These are phyloP conservation scores for Cudoniella acicularis DNA, from an alignment of 495 filamentous ascomycete species.

Conservation along the genomic window DNA sequence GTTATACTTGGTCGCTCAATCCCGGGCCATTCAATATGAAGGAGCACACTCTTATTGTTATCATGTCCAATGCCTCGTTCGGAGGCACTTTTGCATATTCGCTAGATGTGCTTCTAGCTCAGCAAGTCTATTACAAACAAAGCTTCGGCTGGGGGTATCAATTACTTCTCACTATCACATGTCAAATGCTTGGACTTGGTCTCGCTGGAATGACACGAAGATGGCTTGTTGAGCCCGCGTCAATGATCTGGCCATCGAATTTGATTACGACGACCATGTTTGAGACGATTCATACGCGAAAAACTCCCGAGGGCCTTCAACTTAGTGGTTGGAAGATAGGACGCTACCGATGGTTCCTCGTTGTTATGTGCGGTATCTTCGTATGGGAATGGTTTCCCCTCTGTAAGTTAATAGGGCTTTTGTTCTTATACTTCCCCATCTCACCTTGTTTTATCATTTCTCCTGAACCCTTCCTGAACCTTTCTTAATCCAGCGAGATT, in stretches of 20 bases:
- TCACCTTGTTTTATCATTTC: conserved; percentile 58
- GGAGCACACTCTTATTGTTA: conserved; percentile 70
- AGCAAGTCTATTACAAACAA: conserved; percentile 38
- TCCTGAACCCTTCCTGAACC: too few relatives aligned
- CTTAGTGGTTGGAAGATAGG: conserved; percentile 53
- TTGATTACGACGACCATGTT: conserved; percentile 60
- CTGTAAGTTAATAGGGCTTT: conserved; percentile 52
- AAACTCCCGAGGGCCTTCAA: conserved; percentile 2
- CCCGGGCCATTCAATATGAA: conserved; percentile 77
- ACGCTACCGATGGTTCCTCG: conserved; percentile 63
- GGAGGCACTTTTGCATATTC: conserved; percentile 46
- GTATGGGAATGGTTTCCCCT: conserved; percentile 54
- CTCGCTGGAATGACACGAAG: conserved; percentile 65
- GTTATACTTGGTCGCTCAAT: conserved; percentile 55
- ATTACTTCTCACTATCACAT: conserved; percentile 61
- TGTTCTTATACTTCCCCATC: conserved; percentile 54
- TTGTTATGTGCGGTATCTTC: conserved; percentile 54
- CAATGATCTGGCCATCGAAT: conserved; percentile 73
- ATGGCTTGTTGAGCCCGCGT: conserved; percentile 59
- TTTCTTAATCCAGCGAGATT: too few relatives aligned
- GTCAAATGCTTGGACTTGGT: conserved; percentile 70
- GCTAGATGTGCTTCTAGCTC: conserved; percentile 43
- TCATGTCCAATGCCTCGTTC: conserved; percentile 58
- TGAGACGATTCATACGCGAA: conserved; percentile 1
- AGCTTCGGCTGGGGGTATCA: conserved; percentile 44